phyloP scores from a whole-genome alignment of 1,139 yeast species.

The Sugiyamaella japonica region DNA sequence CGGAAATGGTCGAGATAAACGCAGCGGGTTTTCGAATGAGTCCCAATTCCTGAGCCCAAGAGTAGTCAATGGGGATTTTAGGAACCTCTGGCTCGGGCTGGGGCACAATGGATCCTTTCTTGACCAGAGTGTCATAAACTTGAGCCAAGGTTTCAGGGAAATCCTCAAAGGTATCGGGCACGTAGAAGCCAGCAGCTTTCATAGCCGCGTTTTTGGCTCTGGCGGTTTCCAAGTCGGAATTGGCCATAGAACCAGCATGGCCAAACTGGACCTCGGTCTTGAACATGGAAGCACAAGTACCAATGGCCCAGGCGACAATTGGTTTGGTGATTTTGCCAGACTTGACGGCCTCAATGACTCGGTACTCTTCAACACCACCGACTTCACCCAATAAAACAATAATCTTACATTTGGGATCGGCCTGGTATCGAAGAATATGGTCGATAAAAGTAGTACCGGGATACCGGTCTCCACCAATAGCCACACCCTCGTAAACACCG shows the following conservation, averaged over 20 bases:
- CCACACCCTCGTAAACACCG: conserved; percentile 51
- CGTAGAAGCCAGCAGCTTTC: conserved; percentile 49
- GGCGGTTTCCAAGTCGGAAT: conserved; percentile 49
- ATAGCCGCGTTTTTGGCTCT: conserved; percentile 47
- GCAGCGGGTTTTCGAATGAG: conserved; percentile 51
- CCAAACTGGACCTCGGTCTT: conserved; percentile 52
- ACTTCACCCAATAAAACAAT: conserved; percentile 49
- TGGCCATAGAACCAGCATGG: conserved; percentile 51
- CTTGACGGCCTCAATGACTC: conserved; percentile 50
- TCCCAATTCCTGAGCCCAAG: conserved; percentile 52
- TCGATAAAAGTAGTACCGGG: conserved; percentile 53
- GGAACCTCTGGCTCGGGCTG: conserved; percentile 48
- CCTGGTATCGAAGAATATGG: conserved; percentile 48
- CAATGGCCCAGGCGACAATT: conserved; percentile 52
- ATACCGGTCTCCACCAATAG: conserved; percentile 51
- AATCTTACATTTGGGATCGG: conserved; percentile 49
- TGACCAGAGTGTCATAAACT: conserved; percentile 44
- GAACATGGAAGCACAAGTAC: conserved; percentile 51
- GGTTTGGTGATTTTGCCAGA: conserved; percentile 47
- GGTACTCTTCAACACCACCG: conserved; percentile 52
- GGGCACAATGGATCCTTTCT: conserved; percentile 43
- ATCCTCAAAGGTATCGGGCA: conserved; percentile 50
- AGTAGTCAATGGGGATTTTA: conserved; percentile 50
- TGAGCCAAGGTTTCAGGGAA: conserved; percentile 44
- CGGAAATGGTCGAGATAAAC: conserved; percentile 50